Conservation (phyloP, 371 early-diverging fungal species). For the Quaeritorhiza haematococci region DNA sequence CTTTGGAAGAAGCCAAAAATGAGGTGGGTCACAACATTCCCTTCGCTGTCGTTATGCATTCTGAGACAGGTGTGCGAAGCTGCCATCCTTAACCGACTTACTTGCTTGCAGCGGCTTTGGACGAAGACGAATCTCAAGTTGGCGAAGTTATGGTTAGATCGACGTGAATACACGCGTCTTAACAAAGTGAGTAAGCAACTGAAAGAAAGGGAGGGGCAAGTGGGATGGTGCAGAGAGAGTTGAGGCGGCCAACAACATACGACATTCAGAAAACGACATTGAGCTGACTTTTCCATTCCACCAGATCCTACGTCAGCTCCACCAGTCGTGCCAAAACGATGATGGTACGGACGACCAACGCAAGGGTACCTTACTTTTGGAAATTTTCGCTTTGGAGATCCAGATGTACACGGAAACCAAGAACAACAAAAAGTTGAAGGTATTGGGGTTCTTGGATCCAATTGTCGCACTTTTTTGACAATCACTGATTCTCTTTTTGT, state of each 20-base stretch:
- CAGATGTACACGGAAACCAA: slow-evolving; percentile 88
- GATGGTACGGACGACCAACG: slow-evolving; percentile 81
- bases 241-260: not conserved
- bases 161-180: slow-evolving; percentile 68
- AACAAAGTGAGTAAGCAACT: slow-evolving; percentile 50
- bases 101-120: slow-evolving; percentile 63
- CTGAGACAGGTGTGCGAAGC: not conserved
- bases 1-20: slow-evolving; percentile 74
- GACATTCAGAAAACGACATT: not conserved
- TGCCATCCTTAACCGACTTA: not conserved
- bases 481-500: slow-evolving; percentile 9
- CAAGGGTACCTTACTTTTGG: slow-evolving; percentile 86
- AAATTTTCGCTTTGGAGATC: slow-evolving; percentile 86
- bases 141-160: slow-evolving; percentile 85
- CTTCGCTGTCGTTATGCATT: not conserved
- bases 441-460: slow-evolving; percentile 11
- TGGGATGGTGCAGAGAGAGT: too few relatives aligned
- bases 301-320: slow-evolving; percentile 69
- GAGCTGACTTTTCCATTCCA: not conserved
- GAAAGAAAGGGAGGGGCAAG: too few relatives aligned
- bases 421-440: slow-evolving; percentile 83
- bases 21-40: slow-evolving; percentile 44
- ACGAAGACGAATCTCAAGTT: slow-evolving; percentile 87
- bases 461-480: not conserved
- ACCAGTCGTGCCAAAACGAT: slow-evolving; percentile 71